Evolutionary conservation across 2,329 filamentous ascomycete genomes (phyloP), one percentile per base, ranked within the genome.

Genomic region (Monilinia vaccinii-corymbosi): DNA sequence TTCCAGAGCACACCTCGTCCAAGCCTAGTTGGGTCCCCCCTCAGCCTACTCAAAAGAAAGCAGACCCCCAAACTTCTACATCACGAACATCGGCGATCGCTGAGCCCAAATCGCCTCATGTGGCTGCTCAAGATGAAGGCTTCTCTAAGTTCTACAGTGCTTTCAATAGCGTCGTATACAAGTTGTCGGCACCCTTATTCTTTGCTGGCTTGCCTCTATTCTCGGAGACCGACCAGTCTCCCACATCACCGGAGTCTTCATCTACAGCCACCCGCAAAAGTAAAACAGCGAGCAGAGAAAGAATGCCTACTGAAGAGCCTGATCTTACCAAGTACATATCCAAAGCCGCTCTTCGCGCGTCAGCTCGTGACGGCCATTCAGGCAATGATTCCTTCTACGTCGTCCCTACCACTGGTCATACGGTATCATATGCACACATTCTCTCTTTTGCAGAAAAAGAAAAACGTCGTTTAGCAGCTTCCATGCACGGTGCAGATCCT

Each of bases 91-190:
- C 72, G 16, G 72, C 72, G 14, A 70, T 73, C 5, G 68, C 69
- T 7, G 66, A 63, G 57, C 55, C 67, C 18, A 57, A 62, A 36
- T 62, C 64, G 63, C 62, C 25, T 63, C 71, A 61, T 38, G 61
- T 58, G 38, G 61, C 62, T 76, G 74, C 66, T 8, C 69, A 75
- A 1, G 90, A 96, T 36, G 91, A 93, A 60, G 87, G 89, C 7
- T 99, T 97, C 71, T 84, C 89, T 8, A 84, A 86, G 58, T 99
- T 97, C 75, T 99, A 97, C 75, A 92, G 82, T 61, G 91, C 91
- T 1, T 96, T 97, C 69, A 91, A 92, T 59, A 90, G 83, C 58
- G 82, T 97, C 51, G 89, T 97, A 70, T 94, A 91, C 63, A 88
- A 87, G 67, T 83, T 97, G 14, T 95, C 93, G 0, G 91, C 92